Base-by-base conservation (phyloP, 2,329 filamentous ascomycete genomes). In the Colletotrichum caudatum region DNA sequence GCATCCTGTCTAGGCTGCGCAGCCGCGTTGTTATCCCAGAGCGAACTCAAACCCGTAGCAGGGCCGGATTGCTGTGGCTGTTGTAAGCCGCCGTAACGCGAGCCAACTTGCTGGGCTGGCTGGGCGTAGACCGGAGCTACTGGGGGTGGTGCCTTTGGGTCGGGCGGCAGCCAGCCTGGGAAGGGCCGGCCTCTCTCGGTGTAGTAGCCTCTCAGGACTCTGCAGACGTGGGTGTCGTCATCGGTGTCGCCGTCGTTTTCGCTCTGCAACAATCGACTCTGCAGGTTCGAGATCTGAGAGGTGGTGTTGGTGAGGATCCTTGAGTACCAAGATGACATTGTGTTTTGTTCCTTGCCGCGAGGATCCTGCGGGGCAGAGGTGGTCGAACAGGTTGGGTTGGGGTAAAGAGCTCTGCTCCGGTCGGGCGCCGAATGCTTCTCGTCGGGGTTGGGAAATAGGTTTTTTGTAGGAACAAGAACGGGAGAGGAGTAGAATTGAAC, bases 211-310 rank as follows among this genome's bases (percentile, higher is more conserved):
- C 96, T 93, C 35, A 99, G 90, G 46, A 97, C 94, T 77, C 96
- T 93, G 82, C 94, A 97, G 78, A 98, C 93, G 84, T 98, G 94
- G 3, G 94, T 97, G 84, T 97, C 94, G 84, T 98, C 95, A 82
- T 97, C 89, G 74, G 90, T 92, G 78, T 93, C 91, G 81, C 91
- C 91, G 81, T 92, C 91, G 76, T 86, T 84, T 75, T 92, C 90
- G 79, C 86, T 84, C 75, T 87, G 83, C 66, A 93, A 89, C 74
- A 95, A 90, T 73, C 94, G 90, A 73, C 91, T 91, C 77, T 89
- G 88, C 65, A 91, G 87, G 76, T 89, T 88, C 75, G 88, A 89
- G 79, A 92, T 89, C 77, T 90, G 88, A 58, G 89, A 90, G 67
- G 90, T 88, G 51, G 90, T 90, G 74, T 87, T 90, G 75, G 87